These are phyloP conservation scores for Platanthera zijinensis DNA, from an alignment of 106 monocot genomes.

Conservation along the genomic window DNA sequence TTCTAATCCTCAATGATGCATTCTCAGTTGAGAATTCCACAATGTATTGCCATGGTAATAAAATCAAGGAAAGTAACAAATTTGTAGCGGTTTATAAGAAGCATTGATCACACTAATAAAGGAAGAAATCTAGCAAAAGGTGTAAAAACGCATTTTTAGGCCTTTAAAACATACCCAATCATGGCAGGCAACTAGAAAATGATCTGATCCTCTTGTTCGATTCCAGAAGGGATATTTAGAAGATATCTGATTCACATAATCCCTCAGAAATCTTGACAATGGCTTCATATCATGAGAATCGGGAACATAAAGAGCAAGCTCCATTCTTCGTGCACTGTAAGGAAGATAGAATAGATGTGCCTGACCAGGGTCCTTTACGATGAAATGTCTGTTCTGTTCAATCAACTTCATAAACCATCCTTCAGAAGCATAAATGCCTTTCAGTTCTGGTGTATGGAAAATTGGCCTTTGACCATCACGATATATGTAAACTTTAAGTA, in stretches of 20 bases:
- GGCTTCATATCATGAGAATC: conserved; percentile 60
- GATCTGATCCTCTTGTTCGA: conserved; percentile 62
- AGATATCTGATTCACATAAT: conserved; percentile 61
- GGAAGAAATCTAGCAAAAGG: not conserved
- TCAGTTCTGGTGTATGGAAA: conserved; percentile 68
- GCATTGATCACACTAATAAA: not conserved
- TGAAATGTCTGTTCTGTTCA: conserved; percentile 50
- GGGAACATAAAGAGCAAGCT: conserved; percentile 54
- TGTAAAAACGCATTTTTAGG: not conserved
- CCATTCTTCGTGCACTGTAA: conserved; percentile 65
- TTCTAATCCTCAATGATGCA: not conserved
- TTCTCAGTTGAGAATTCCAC: not conserved
- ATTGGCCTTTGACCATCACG: conserved; percentile 67
- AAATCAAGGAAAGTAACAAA: not conserved
- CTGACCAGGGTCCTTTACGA: conserved; percentile 37
- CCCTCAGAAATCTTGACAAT: conserved; percentile 47
- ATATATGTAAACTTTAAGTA: conserved; percentile 84
- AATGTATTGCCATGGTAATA: not conserved
- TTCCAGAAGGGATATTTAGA: conserved; percentile 92
- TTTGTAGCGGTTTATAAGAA: not conserved
- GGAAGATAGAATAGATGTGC: conserved; percentile 91
- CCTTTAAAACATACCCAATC: conserved; percentile 70
- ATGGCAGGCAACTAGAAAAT: conserved; percentile 95
- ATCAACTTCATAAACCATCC: conserved; percentile 97
- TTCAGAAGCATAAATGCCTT: conserved; percentile 89